These are phyloP conservation scores for Wallacemonas sp. DNA, from an alignment of 208 protist species.

Conservation along the genomic window DNA sequence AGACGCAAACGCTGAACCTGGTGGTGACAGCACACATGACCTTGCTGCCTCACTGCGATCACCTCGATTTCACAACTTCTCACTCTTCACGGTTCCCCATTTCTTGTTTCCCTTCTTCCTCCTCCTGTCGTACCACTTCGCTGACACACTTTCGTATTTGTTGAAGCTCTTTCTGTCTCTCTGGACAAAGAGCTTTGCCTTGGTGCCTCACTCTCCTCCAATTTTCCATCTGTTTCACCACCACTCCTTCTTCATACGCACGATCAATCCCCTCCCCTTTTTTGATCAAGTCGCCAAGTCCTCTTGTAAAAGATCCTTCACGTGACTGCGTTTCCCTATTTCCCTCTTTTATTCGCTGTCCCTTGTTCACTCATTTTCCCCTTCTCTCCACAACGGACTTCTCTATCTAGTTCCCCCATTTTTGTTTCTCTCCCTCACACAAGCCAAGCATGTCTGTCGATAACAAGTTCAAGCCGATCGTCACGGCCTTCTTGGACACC, in stretches of 20 bases:
- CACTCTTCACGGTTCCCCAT: not conserved
- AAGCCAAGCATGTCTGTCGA: conserved; percentile 20
- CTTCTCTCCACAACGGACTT: not conserved
- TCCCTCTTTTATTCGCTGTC: conserved; percentile 17
- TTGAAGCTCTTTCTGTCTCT: too few species aligned
- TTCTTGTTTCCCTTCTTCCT: not conserved
- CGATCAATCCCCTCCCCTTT: too few species aligned
- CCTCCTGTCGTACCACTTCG: too few species aligned
- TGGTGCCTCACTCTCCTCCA: too few species aligned
- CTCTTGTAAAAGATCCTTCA: too few species aligned
- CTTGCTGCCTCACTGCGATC: not conserved
- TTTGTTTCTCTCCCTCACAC: not conserved
- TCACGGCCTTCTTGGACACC: conserved; percentile 84
- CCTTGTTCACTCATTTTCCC: not conserved
- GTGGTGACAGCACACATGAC: too few species aligned
- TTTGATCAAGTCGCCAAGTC: too few species aligned
- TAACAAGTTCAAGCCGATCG: conserved; percentile 53
- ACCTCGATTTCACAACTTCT: not conserved
- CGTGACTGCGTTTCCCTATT: conserved; percentile 7
- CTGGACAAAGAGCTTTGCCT: too few species aligned
- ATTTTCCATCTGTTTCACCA: too few species aligned
- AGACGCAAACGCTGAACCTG: too few species aligned
- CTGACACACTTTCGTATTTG: too few species aligned
- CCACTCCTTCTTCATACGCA: too few species aligned
- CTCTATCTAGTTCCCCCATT: not conserved